Percentiles rank a stretch among this genome's conserved stretches.
Conservation (phyloP, 768 basidiomycete genomes). For the Tylopilus rubrobrunneus region DNA sequence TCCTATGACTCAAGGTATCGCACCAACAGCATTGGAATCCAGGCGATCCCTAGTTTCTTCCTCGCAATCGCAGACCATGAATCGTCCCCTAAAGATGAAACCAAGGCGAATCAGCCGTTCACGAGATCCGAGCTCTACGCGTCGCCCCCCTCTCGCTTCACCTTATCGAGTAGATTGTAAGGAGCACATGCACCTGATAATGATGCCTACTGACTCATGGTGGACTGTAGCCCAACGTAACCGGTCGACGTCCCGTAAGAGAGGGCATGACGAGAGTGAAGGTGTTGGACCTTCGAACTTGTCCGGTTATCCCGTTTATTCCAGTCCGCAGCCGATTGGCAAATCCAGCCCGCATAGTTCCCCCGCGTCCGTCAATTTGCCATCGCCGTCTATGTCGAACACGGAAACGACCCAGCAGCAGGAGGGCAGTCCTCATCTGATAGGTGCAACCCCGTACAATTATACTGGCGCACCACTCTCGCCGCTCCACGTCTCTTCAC, state of each 20-base stretch:
- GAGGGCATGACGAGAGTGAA: slow-evolving; percentile 65
- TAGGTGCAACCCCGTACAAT: slow-evolving; percentile 42
- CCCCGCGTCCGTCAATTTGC: slow-evolving; percentile 66
- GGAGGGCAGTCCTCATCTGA: slow-evolving; percentile 55
- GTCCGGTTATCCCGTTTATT: slow-evolving; percentile 49
- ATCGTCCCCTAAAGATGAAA: slow-evolving; percentile 48
- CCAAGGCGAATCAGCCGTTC: slow-evolving; percentile 55
- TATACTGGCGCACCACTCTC: slow-evolving; percentile 46
- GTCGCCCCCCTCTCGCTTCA: slow-evolving; percentile 56
- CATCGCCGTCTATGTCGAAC: slow-evolving; percentile 61
- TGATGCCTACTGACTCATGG: slow-evolving; percentile 14
- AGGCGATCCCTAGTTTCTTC: slow-evolving; percentile 50
- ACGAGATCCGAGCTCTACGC: slow-evolving; percentile 50
- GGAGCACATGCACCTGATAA: slow-evolving; percentile 20
- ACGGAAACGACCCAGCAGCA: slow-evolving; percentile 42
- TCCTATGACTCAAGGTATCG: slow-evolving; percentile 24
- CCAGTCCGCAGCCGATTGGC: slow-evolving; percentile 46
- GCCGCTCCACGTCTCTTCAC: slow-evolving; percentile 48
- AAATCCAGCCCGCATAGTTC: slow-evolving; percentile 69
- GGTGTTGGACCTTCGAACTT: slow-evolving; percentile 39
- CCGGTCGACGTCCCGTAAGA: slow-evolving; percentile 71
- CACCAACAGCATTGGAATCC: slow-evolving; percentile 44
- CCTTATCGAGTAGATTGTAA: slow-evolving; percentile 66
- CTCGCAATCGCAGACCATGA: slow-evolving; percentile 42
- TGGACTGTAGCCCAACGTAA: slow-evolving; percentile 54